phyloP scores from a whole-genome alignment of 352 stramenopile genomes.

The Pythium myriotylum region DNA sequence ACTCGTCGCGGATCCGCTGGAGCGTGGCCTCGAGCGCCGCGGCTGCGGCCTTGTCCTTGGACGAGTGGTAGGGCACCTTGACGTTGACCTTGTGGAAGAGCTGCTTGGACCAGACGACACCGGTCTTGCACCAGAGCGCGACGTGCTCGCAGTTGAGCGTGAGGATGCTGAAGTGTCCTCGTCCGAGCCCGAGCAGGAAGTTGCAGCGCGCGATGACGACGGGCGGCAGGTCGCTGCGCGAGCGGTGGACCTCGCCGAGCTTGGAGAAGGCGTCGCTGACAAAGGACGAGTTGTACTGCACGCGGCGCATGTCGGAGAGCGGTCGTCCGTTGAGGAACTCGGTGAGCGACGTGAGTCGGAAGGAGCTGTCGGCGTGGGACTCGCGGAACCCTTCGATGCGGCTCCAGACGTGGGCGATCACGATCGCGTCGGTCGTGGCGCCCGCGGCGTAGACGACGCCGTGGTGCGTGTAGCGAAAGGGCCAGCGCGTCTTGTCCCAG shows the following conservation, averaged over 20 bases:
- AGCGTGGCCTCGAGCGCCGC: constrained; percentile 40
- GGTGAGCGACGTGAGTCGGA: constrained; percentile 64
- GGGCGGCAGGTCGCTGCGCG: constrained; percentile 58
- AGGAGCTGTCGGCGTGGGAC: constrained; percentile 67
- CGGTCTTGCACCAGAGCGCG: constrained; percentile 76
- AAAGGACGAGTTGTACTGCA: constrained; percentile 79
- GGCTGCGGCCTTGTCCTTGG: constrained; percentile 37
- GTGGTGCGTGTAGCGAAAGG: constrained; percentile 80
- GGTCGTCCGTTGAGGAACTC: constrained; percentile 70
- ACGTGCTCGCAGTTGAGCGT: constrained; percentile 80
- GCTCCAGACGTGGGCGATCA: constrained; percentile 74
- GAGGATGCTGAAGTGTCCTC: constrained; percentile 74
- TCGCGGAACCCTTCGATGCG: constrained; percentile 54
- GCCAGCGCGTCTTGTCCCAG: constrained; percentile 79
- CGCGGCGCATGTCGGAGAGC: constrained; percentile 62
- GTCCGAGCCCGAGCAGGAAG: constrained; percentile 64
- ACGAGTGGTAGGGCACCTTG: constrained; percentile 51
- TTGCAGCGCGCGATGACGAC: constrained; percentile 72
- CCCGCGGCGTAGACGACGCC: constrained; percentile 60
- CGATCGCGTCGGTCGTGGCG: constrained; percentile 46
- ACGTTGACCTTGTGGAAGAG: constrained; percentile 51
- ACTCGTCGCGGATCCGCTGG: constrained; percentile 33
- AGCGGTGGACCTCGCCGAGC: constrained; percentile 65
- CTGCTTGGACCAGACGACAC: constrained; percentile 77
- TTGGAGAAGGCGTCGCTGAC: constrained; percentile 57